Conservation (phyloP, 2,329 filamentous ascomycete genomes). For the Verruconis gallopava region DNA sequence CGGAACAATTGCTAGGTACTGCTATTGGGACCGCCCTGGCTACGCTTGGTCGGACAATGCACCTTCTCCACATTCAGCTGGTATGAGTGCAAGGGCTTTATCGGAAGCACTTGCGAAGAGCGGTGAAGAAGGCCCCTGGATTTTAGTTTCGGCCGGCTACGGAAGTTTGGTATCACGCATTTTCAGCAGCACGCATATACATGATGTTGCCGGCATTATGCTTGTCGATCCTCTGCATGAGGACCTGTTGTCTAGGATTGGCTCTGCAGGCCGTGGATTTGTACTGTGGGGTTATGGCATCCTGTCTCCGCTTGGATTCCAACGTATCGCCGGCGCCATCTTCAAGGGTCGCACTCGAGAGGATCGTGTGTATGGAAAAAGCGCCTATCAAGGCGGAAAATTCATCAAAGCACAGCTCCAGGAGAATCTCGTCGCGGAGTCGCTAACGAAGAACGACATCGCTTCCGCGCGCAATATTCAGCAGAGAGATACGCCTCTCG, state of each 20-base stretch:
- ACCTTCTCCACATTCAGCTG: conserved; percentile 82
- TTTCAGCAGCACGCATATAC: conserved; percentile 71
- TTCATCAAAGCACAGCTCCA: conserved; percentile 84
- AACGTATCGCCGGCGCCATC: conserved; percentile 65
- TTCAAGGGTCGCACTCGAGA: conserved; percentile 68
- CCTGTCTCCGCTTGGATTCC: conserved; percentile 74
- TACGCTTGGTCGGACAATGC: conserved; percentile 83
- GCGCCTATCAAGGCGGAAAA: conserved; percentile 67
- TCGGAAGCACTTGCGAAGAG: conserved; percentile 72
- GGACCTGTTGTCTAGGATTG: conserved; percentile 57
- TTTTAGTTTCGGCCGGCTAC: conserved; percentile 74
- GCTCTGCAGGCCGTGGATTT: conserved; percentile 60
- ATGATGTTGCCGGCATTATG: conserved; percentile 63
- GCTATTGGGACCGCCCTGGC: conserved; percentile 89
- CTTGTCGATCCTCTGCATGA: conserved; percentile 85
- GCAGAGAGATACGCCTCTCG: conserved; percentile 58
- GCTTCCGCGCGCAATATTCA: conserved; percentile 68
- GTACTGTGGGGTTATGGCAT: conserved; percentile 75
- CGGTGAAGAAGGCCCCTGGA: conserved; percentile 78
- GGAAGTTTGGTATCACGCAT: conserved; percentile 84
- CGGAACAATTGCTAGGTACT: conserved; percentile 76
- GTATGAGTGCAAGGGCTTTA: conserved; percentile 80
- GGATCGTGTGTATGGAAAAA: conserved; percentile 74
- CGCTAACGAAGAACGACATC: conserved; percentile 74
- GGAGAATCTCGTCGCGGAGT: conserved; percentile 77